Percentiles rank a stretch among this genome's conserved stretches.
These are phyloP conservation scores for Boletus barrowsii DNA, from an alignment of 768 basidiomycete species.

Conservation along the genomic window DNA sequence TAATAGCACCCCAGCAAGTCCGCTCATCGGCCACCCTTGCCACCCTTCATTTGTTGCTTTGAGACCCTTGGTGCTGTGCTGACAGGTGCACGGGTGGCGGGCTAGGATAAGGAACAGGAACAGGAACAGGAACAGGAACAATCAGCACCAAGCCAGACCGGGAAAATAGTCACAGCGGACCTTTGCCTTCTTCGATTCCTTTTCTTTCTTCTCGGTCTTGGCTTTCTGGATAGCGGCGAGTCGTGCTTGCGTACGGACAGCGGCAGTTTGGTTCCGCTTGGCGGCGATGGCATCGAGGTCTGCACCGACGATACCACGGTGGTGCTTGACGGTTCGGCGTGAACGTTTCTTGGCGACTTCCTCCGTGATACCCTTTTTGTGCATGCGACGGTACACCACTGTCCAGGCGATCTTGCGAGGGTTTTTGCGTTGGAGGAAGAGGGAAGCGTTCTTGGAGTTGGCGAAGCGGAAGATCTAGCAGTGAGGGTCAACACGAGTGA, in stretches of 20 bases:
- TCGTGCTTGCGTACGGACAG: conserved; percentile 76
- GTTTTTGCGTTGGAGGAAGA: conserved; percentile 99
- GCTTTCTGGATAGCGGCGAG: conserved; percentile 88
- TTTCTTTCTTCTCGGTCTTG: conserved; percentile 95
- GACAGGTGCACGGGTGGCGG: conserved; percentile 47
- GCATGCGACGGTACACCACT: conserved; percentile 88
- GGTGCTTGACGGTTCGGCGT: conserved; percentile 94
- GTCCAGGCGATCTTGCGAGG: conserved; percentile 99
- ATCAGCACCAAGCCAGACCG: conserved; percentile 4
- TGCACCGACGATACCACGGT: conserved; percentile 97
- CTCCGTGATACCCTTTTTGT: conserved; percentile 99
- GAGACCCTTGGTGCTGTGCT: conserved; percentile 78
- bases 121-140: background rate
- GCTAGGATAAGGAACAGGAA: conserved; percentile 35
- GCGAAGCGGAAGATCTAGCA: conserved; percentile 92
- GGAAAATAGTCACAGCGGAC: conserved; percentile 30
- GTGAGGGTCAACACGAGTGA: no score
- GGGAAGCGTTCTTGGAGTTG: conserved; percentile 88
- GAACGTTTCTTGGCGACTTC: conserved; percentile 99
- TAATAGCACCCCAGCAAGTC: conserved; percentile 2
- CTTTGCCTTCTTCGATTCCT: conserved; percentile 89
- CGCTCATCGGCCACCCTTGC: conserved; percentile 68
- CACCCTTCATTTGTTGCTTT: conserved; percentile 96
- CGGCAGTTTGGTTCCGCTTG: conserved; percentile 88
- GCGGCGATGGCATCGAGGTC: conserved; percentile 90